Evolutionary conservation across 2,329 filamentous ascomycete genomes (phyloP), one percentile per base, ranked within the genome.

Genomic region (Cordyceps tenuipes): DNA sequence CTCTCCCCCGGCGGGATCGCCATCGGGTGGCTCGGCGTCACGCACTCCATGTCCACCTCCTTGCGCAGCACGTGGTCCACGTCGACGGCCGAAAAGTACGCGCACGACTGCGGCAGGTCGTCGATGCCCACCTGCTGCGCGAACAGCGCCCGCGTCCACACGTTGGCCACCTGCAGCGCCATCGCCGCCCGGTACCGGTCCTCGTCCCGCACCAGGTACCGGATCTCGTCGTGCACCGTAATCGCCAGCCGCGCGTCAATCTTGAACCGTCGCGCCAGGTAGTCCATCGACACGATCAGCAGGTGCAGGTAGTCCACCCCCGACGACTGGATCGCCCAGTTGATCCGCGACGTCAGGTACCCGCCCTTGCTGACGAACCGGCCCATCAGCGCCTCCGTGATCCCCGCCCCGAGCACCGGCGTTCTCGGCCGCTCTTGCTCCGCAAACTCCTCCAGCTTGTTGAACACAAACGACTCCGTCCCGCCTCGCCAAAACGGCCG

Each of bases 81-180:
- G 69, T 99, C 94, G 6, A 99, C 85, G 3, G 94, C 93, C 1
- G 90, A 95, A 75, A 99, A 99, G 74, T 91, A 99, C 9, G 94
- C 94, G 68, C 92, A 97, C 0, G 89, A 86, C 69, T 97, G 94
- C 0, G 95, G 94, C 10, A 99, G 81, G 68, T 99, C 94, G 64
- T 96, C 80, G 67, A 99, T 99, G 62, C 94, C 94, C 68, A 97
- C 90, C 74, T 99, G 94, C 73, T 99, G 91, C 0, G 89, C 85
- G 72, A 99, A 99, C 89, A 99, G 97, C 64, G 92, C 92, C 55
- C 94, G 83, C 0, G 95, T 99, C 94, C 94, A 99, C 21, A 99
- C 73, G 69, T 99, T 99, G 61, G 92, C 86, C 8, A 99, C 82
- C 72, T 99, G 94, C 13, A 99, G 78, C 1, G 95, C 94, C 85